phyloP scores from a whole-genome alignment of 805 yeast species.

The Yamadazyma olivae region DNA sequence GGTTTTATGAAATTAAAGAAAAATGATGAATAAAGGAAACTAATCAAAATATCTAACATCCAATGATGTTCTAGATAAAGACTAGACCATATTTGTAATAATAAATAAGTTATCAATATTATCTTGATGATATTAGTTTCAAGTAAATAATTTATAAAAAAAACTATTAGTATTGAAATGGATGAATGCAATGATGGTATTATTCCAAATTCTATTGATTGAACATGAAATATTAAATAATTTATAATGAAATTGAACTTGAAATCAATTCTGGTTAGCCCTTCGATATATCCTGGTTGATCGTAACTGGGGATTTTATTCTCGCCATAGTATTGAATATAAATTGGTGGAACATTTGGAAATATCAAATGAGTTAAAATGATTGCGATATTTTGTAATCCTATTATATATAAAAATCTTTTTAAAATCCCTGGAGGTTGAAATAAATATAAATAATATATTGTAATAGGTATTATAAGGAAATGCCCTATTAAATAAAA shows the following conservation, averaged over 20 bases:
- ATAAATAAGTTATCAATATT: conserved; percentile 42
- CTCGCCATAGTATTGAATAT: conserved; percentile 58
- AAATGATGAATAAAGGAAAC: conserved; percentile 40
- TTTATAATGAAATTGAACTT: conserved; percentile 26
- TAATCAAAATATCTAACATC: conserved; percentile 58
- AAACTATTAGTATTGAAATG: conserved; percentile 53
- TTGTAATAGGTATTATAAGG: conserved; percentile 57
- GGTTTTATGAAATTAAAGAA: conserved; percentile 11
- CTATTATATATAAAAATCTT: conserved; percentile 52
- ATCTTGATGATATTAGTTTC: conserved; percentile 31
- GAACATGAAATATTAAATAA: conserved; percentile 10
- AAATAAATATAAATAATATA: conserved; percentile 61
- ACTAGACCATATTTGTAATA: conserved; percentile 72
- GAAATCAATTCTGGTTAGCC: conserved; percentile 60
- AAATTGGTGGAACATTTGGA: conserved; percentile 80
- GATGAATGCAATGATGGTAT: conserved; percentile 62
- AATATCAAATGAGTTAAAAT: conserved; percentile 57
- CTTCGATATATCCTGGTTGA: conserved; percentile 67
- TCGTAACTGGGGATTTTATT: conserved; percentile 55
- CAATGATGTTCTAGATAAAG: conserved; percentile 73
- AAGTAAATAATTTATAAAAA: conserved; percentile 40
- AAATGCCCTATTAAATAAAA: conserved; percentile 63
- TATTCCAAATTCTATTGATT: conserved; percentile 50
- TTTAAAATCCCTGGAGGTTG: conserved; percentile 63
- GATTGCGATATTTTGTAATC: conserved; percentile 58